Evolutionary conservation across 2,329 filamentous ascomycete genomes (phyloP).

Genomic region (Colletotrichum camelliae): DNA sequence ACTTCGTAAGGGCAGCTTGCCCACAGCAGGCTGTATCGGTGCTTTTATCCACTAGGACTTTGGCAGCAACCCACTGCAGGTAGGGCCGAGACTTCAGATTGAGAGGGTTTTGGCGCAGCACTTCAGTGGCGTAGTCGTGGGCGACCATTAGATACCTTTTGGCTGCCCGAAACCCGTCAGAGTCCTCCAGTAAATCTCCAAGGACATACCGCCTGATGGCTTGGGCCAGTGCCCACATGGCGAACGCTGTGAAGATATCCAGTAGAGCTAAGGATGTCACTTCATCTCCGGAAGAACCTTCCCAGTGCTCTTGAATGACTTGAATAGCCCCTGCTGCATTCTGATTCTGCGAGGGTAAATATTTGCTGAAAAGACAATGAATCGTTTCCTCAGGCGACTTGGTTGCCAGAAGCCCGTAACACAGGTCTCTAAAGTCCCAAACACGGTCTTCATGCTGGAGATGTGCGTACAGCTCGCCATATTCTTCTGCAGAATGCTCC

Average conservation of each 20-base stretch:
- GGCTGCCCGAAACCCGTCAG: not conserved
- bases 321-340: rapidly evolving
- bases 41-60: not conserved
- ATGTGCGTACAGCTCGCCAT: not conserved
- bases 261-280: not conserved
- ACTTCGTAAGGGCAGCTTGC: rapidly evolving
- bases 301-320: not conserved
- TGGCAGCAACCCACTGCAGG: not conserved
- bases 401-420: rapidly evolving
- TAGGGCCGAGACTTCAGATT: not conserved
- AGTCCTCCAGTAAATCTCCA: not conserved
- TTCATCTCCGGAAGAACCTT: not conserved
- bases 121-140: not conserved
- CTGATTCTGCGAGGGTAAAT: not conserved
- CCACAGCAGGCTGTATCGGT: not conserved
- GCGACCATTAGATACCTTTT: not conserved
- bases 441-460: not conserved
- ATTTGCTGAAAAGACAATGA: not conserved
- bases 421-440: not conserved
- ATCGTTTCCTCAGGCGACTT: not conserved
- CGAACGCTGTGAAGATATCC: not conserved
- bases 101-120: not conserved
- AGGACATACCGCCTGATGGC: too few relatives aligned
- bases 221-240: too few relatives aligned
- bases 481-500: not conserved